Conservation (phyloP, 495 filamentous ascomycete species). For the Penicillium macrosclerotiorum region DNA sequence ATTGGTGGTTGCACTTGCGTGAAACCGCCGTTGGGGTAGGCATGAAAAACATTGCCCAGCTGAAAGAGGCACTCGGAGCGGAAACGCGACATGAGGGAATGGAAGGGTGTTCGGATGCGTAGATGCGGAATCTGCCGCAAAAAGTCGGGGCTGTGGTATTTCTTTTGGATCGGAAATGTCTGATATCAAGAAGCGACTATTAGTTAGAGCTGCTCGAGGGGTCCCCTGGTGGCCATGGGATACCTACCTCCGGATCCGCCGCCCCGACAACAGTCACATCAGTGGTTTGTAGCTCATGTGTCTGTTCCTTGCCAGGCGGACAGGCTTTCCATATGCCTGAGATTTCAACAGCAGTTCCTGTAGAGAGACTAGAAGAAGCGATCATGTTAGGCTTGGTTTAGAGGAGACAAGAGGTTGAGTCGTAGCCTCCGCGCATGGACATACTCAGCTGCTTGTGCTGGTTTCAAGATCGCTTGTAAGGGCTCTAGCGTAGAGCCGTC, state of each 20-base stretch:
- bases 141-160: conserved; percentile 86
- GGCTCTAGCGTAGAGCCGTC: conserved; percentile 82
- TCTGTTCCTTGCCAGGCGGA: conserved; percentile 64
- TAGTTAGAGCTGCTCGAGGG: conserved; percentile 8
- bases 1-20: conserved; percentile 89
- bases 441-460: conserved; percentile 74
- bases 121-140: conserved; percentile 88
- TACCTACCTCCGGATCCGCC: conserved; percentile 73
- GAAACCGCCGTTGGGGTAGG: conserved; percentile 56
- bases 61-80: conserved; percentile 82
- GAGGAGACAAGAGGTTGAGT: background rate
- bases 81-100: conserved; percentile 76
- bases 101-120: conserved; percentile 77
- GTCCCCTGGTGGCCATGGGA: conserved; percentile 2
- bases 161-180: conserved; percentile 91
- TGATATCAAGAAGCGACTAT: conserved; percentile 32
- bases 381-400: conserved; percentile 6
- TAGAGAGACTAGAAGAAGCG: conserved; percentile 59
- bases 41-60: conserved; percentile 69
- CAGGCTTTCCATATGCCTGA: conserved; percentile 78
- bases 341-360: conserved; percentile 75
- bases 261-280: conserved; percentile 68
- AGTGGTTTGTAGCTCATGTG: conserved; percentile 74
- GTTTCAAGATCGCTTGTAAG: conserved; percentile 78
- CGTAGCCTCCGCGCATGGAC: conserved; percentile 24